phyloP scores from a whole-genome alignment of 768 basidiomycete species.

The Gyrodon lividus region DNA sequence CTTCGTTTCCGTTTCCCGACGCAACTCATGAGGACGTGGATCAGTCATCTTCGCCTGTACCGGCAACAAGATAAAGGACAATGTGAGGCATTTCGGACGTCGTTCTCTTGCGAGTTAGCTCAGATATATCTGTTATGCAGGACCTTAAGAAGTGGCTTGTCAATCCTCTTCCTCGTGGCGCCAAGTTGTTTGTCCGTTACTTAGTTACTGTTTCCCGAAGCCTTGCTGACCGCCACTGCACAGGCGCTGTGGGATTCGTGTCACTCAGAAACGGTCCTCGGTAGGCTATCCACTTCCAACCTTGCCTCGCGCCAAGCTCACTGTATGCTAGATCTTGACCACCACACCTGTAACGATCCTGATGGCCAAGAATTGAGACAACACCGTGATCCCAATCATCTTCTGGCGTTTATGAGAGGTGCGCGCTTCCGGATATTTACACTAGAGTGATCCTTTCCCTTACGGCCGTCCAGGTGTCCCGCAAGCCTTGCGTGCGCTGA shows the following conservation, averaged over 20 bases:
- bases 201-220: background rate
- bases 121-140: slow-evolving; percentile 4
- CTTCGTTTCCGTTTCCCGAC: background rate
- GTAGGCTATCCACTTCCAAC: slow-evolving; percentile 4
- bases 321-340: slow-evolving; percentile 24
- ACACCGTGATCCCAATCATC: background rate
- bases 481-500: slow-evolving; percentile 9
- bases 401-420: slow-evolving; percentile 6
- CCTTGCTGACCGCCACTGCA: background rate
- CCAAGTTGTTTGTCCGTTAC: slow-evolving; percentile 27
- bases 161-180: slow-evolving; percentile 25
- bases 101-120: slow-evolving; percentile 35
- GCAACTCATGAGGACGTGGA: background rate
- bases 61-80: slow-evolving; percentile 19
- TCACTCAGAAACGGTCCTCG: slow-evolving; percentile 30
- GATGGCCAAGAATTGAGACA: background rate
- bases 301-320: background rate
- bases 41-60: slow-evolving; percentile 14
- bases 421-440: background rate
- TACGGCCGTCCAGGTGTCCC: slow-evolving; percentile 2
- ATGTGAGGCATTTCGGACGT: slow-evolving; percentile 17
- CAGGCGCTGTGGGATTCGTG: slow-evolving; percentile 32
- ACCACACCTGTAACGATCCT: slow-evolving; percentile 26
- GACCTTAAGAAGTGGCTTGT: slow-evolving; percentile 24
- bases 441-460: background rate